Base-by-base conservation (phyloP, 176 grass and related monocot genomes). In the Calamus simplicifolius region DNA sequence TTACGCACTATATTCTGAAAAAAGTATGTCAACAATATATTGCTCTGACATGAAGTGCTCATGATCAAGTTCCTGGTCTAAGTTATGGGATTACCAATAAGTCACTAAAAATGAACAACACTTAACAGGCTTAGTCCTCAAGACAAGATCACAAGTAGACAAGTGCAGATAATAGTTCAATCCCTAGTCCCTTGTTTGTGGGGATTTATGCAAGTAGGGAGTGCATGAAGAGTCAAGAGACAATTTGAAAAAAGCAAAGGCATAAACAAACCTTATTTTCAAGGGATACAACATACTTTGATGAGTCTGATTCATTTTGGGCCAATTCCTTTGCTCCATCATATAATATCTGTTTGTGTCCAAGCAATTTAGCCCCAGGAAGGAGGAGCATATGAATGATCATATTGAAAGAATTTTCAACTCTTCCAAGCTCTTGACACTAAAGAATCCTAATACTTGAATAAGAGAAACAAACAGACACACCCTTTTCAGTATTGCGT, bases 291-390 rank as follows among this genome's bases (percentile, higher is more conserved):
- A 82, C 54, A 73, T 83, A 97, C 69, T 97, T 97, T 57, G 79
- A 80, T 19, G 78, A 83, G 70, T 80, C 73, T 48, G 81, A 49
- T 67, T 97, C 84, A 66, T 71, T 80, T 66, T 92, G 87, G 52
- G 72, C 76, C 59, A 97, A 73, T 70, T 97, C 93, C 66, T 97
- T 97, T 51, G 87, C 72, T 82, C 93, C 93, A 56, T 97, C 93
- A 62, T 88, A 75, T 31, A 97, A 78, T 78, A 92, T 79, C 93
- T 97, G 81, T 76, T 50, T 50, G 74, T 13, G 71, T 53, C 48
- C 29, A 69, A 75, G 15, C 56, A 69, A 58, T 38, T 77, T 54
- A 27, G 69, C 35, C 35, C 13, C 18, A 55, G 53, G 16, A 16
- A 53, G 61, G 59, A 52, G 6, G 75, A 35, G 16, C 48, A 19